Percentiles rank a stretch among this genome's conserved stretches.
Evolutionary conservation across 148 eudicot genomes (phyloP).

Genomic region (Camellia lanceoleosa): DNA sequence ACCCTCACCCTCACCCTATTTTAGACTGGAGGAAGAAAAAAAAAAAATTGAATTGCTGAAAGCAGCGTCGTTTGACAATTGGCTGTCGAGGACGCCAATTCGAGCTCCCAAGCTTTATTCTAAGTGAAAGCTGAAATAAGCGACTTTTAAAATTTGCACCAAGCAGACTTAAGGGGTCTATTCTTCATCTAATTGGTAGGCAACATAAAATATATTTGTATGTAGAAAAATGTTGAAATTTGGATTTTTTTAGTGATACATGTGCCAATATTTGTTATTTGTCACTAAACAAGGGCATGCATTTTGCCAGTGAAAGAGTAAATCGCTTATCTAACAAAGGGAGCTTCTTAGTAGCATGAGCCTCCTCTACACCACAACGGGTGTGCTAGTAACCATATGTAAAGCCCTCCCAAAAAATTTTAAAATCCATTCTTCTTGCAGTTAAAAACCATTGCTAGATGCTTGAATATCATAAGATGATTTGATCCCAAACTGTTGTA

Average conservation of each 20-base stretch:
- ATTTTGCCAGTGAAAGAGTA: neutral
- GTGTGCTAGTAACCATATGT: too few species aligned
- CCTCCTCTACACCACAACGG: neutral
- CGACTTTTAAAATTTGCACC: too few species aligned
- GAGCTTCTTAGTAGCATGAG: neutral
- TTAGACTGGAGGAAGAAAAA: too few species aligned
- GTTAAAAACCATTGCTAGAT: neutral
- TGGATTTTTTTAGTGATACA: neutral
- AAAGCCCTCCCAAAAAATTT: neutral
- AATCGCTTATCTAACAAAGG: neutral
- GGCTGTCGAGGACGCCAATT: too few species aligned
- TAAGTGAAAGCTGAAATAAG: too few species aligned
- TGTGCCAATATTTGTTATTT: neutral
- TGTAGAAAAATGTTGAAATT: neutral
- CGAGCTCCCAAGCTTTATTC: too few species aligned
- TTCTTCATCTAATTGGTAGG: neutral
- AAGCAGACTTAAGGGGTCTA: too few species aligned
- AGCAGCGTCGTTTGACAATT: too few species aligned
- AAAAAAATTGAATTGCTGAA: too few species aligned
- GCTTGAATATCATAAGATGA: too few species aligned
- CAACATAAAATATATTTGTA: neutral
- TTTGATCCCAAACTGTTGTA: neutral
- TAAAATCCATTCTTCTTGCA: neutral
- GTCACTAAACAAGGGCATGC: neutral
- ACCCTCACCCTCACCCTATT: too few species aligned